Conservation (phyloP, 2,329 filamentous ascomycete species). For the Claviceps sp. region DNA sequence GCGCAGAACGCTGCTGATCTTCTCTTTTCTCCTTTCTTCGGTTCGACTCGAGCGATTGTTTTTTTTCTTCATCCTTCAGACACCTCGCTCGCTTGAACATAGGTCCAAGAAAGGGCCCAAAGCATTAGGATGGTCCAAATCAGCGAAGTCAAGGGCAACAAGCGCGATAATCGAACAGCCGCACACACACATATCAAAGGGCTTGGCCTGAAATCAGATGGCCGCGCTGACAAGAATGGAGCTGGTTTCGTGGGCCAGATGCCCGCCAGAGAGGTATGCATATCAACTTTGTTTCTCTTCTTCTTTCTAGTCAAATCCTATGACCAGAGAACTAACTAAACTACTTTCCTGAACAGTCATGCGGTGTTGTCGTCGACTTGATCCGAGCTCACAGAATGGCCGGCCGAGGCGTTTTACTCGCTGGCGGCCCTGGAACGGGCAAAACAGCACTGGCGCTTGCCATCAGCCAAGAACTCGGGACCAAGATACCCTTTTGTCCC, state of each 20-base stretch:
- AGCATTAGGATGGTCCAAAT: constrained; percentile 63
- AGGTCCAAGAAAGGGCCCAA: constrained; percentile 10
- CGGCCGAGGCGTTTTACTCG: constrained; percentile 80
- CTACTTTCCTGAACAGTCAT: constrained; percentile 46
- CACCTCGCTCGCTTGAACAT: neutral
- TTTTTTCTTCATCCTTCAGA: neutral
- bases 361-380: constrained; percentile 88
- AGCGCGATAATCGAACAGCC: constrained; percentile 89
- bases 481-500: constrained; percentile 95
- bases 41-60: neutral
- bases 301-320: too few relatives aligned
- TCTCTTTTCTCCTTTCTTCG: neutral
- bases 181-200: constrained; percentile 98
- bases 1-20: neutral
- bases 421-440: constrained; percentile 88
- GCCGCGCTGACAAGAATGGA: constrained; percentile 64
- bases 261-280: constrained; percentile 68
- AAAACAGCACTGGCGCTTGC: constrained; percentile 94
- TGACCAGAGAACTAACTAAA: constrained; percentile 6
- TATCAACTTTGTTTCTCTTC: neutral
- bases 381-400: constrained; percentile 97
- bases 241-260: constrained; percentile 84
- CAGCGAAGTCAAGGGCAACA: constrained; percentile 87
- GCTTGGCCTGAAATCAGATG: constrained; percentile 74
- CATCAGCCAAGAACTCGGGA: constrained; percentile 91